These are phyloP conservation scores for Pythium phragmitis DNA, from an alignment of 352 stramenopile species.

Conservation along the genomic window DNA sequence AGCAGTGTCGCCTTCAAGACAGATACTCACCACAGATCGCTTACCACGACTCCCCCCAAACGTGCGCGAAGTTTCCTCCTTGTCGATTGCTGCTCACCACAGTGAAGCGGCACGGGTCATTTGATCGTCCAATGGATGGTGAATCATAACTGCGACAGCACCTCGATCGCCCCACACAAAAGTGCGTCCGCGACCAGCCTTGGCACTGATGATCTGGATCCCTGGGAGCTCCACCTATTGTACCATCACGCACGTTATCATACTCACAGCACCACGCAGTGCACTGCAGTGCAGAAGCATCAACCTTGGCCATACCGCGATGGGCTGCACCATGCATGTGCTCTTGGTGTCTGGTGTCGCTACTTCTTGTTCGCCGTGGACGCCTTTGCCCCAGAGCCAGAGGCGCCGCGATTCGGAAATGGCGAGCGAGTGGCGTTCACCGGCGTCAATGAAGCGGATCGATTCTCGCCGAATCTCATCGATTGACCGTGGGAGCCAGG, in stretches of 20 bases:
- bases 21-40: neutral
- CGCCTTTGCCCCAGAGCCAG: slow-evolving; percentile 76
- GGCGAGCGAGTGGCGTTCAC: slow-evolving; percentile 66
- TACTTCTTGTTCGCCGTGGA: slow-evolving; percentile 53
- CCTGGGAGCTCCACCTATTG: slow-evolving; percentile 45
- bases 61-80: slow-evolving; percentile 23
- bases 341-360: slow-evolving; percentile 41
- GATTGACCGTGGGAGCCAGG: slow-evolving; percentile 52
- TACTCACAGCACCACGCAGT: neutral
- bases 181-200: slow-evolving; percentile 58
- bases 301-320: slow-evolving; percentile 31
- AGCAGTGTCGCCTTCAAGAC: too few species aligned
- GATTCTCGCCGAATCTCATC: slow-evolving; percentile 61
- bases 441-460: slow-evolving; percentile 63
- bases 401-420: slow-evolving; percentile 57
- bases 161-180: slow-evolving; percentile 81
- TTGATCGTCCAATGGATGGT: neutral
- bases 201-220: slow-evolving; percentile 53
- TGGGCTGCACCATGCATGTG: slow-evolving; percentile 52
- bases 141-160: slow-evolving; percentile 10
- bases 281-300: neutral
- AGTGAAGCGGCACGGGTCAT: neutral
- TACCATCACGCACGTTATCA: neutral
- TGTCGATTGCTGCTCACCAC: slow-evolving; percentile 21
- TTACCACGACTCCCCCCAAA: slow-evolving; percentile 51